Conservation (phyloP, 2,329 filamentous ascomycete species). For the Colletotrichum incanum region DNA sequence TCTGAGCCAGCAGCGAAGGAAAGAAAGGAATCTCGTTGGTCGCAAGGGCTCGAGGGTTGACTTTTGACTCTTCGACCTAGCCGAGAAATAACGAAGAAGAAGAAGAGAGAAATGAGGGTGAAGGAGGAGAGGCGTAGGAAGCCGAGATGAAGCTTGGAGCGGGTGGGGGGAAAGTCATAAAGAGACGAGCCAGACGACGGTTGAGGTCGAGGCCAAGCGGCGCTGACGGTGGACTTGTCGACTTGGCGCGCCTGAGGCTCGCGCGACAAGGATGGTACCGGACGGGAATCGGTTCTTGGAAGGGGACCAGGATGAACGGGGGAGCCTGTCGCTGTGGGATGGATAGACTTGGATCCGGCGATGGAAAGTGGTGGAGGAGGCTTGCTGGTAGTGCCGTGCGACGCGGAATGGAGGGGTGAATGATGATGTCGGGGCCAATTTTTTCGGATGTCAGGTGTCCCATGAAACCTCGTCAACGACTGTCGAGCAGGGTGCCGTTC, state of each 20-base stretch:
- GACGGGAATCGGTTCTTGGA: slow-evolving; percentile 35
- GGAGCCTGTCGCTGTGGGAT: slow-evolving; percentile 28
- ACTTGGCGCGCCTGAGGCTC: slow-evolving; percentile 36
- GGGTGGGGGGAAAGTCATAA: slow-evolving; percentile 58
- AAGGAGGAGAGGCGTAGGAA: slow-evolving; percentile 46
- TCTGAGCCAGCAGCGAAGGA: slow-evolving; percentile 74
- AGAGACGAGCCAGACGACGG: slow-evolving; percentile 46
- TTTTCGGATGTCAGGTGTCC: slow-evolving; percentile 56
- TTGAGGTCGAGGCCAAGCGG: slow-evolving; percentile 19
- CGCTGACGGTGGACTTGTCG: slow-evolving; percentile 28
- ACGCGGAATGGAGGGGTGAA: slow-evolving; percentile 23
- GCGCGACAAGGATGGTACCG: slow-evolving; percentile 40
- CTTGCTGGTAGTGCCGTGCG: slow-evolving; percentile 26
- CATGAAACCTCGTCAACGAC: slow-evolving; percentile 57
- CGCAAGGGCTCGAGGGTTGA: slow-evolving; percentile 53
- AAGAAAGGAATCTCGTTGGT: slow-evolving; percentile 56
- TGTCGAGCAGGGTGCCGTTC: slow-evolving; percentile 41
- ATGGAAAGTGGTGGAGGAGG: slow-evolving; percentile 20
- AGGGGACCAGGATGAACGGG: slow-evolving; percentile 16
- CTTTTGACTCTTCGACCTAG: slow-evolving; percentile 62
- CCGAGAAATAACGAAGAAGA: slow-evolving; percentile 54
- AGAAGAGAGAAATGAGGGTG: slow-evolving; percentile 52
- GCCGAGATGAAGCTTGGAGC: slow-evolving; percentile 45
- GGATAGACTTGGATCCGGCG: slow-evolving; percentile 40
- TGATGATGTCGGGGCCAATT: slow-evolving; percentile 31